These are phyloP conservation scores for Populus trichocarpa DNA, from an alignment of 441 rosid species.

Conservation along the genomic window DNA sequence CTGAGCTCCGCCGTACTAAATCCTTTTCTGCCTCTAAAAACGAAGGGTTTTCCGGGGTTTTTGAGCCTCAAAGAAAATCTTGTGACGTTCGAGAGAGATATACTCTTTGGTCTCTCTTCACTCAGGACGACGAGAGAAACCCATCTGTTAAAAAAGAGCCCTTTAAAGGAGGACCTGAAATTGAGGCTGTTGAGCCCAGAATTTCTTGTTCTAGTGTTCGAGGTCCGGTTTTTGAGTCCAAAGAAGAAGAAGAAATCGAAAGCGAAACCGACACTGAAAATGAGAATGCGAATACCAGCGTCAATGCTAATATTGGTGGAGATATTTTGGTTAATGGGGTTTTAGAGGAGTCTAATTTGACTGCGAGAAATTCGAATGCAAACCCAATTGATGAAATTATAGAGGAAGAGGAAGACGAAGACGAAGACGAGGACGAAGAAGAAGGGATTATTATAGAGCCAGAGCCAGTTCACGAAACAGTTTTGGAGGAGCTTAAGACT, in stretches of 20 bases:
- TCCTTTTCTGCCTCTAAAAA: conserved; percentile 94
- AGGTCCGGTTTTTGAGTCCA: conserved; percentile 65
- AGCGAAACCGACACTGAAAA: conserved; percentile 36
- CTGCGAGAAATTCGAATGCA: conserved; percentile 32
- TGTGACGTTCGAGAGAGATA: conserved; percentile 86
- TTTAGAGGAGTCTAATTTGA: conserved; percentile 49
- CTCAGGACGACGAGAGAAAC: conserved; percentile 69
- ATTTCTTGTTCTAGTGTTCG: conserved; percentile 43
- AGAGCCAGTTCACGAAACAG: conserved; percentile 19
- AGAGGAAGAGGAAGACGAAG: conserved; percentile 41
- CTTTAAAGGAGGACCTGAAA: conserved; percentile 27
- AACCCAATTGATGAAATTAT: conserved; percentile 47
- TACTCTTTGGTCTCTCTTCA: conserved; percentile 79
- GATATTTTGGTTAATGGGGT: conserved; percentile 22
- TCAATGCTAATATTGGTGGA: conserved; percentile 21
- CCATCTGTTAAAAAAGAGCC: conserved; percentile 29
- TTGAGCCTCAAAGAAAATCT: conserved; percentile 94
- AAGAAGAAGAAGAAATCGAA: conserved; percentile 54
- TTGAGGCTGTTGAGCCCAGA: conserved; percentile 43
- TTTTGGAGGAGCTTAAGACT: conserved; percentile 56
- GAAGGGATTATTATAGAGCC: conserved; percentile 29
- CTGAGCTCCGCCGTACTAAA: conserved; percentile 96
- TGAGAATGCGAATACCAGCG: conserved; percentile 26
- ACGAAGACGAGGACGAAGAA: conserved; percentile 20
- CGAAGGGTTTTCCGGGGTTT: conserved; percentile 85